Base-by-base conservation (phyloP, 805 yeast species). In the Cyberlindnera amylophila region DNA sequence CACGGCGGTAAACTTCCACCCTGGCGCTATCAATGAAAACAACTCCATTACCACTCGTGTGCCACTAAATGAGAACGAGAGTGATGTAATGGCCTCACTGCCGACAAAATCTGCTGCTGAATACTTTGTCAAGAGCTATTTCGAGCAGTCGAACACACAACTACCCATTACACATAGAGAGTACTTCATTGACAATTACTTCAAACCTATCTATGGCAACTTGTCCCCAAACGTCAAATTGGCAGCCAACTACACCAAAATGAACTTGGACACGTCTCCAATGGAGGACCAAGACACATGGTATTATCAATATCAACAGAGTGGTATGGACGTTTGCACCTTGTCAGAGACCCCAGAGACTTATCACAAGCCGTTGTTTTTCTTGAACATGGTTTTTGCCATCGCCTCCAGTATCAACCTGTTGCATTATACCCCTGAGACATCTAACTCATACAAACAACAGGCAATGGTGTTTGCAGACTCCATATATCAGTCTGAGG, bases 161-260 rank as follows among this genome's bases (percentile, higher is more conserved):
- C 61, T 86, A 21, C 96, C 97, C 0, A 71, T 90, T 4, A 63
- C 89, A 36, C 96, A 90, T 59, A 72, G 96, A 24, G 95, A 87
- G 53, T 77, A 74, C 50, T 89, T 88, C 54, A 61, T 90, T 33
- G 66, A 67, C 36, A 66, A 69, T 21, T 80, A 79, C 55, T 89
- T 85, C 58, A 76, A 78, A 51, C 96, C 96, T 0, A 71, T 89
- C 1, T 89, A 89, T 59, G 96, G 97, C 0, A 63, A 71, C 4
- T 65, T 85, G 45, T 75, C 82, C 12, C 53, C 67, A 0, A 65
- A 66, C 24, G 64, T 77, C 1, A 66, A 81, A 6, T 65, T 86
- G 34, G 90, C 86, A 0, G 76, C 84, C 1, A 70, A 74, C 42
- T 69, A 67, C 51, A 74, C 85, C 1, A 57, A 69, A 6, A 70